Evolutionary conservation across 2,329 filamentous ascomycete species (phyloP), one percentile per base, ranked within the genome.

Genomic region (Paracamarosporium sp.): DNA sequence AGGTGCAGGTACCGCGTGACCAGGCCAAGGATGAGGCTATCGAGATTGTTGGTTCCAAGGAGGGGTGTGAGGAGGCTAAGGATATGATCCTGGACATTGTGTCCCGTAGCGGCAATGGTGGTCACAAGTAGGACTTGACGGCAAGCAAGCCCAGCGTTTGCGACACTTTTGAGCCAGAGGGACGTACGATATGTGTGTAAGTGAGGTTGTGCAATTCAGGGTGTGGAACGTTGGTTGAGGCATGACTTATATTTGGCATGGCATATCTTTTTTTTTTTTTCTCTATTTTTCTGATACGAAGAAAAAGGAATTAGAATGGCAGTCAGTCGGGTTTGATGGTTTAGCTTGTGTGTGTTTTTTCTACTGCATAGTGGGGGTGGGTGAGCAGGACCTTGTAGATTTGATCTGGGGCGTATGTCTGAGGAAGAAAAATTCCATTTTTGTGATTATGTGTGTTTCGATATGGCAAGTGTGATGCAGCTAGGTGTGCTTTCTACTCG

Each of bases 1-100:
- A 90, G 80, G 96, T 99, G 74, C 93, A 93, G 64, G 94, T 99
- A 38, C 95, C 95, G 22, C 88, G 91, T 65, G 89, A 92, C 70
- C 90, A 96, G 77, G 82, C 82, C 47, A 79, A 81, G 66, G 85
- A 83, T 22, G 93, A 97, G 77, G 92, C 94, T 4, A 97, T 99
- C 74, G 92, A 97, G 81, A 90, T 99, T 69, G 83, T 90, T 33
- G 95, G 95, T 36, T 86, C 84, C 54, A 86, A 86, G 71, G 90
- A 92, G 15, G 92, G 91, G 12, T 87, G 96, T 35, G 92, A 97
- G 78, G 85, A 90, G 76, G 95, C 95, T 48, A 93, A 90, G 80
- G 88, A 96, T 58, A 83, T 96, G 74, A 97, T 99, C 60, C 80
- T 99, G 60, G 88, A 92, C 59, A 91, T 93, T 62, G 90, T 98